These are phyloP conservation scores for Barbarea vulgaris DNA, from an alignment of 345 rosid genomes.

Conservation along the genomic window DNA sequence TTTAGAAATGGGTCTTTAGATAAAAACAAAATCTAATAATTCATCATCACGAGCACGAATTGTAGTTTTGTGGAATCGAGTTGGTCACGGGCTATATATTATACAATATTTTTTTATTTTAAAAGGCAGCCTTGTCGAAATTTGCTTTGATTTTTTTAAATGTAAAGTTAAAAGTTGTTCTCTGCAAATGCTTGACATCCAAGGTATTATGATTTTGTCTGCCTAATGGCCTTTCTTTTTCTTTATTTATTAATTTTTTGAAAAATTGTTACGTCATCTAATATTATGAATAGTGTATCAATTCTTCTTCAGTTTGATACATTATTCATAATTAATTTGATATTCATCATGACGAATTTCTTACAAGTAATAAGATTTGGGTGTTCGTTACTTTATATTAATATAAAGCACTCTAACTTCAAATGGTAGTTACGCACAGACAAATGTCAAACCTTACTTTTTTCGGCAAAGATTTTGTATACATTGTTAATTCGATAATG, in stretches of 20 bases:
- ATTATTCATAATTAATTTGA: not conserved
- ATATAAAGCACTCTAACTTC: not conserved
- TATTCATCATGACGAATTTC: not conserved
- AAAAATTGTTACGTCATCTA: not conserved
- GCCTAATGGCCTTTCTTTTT: constrained; percentile 1
- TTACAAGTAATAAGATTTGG: too few relatives aligned
- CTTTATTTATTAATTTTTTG: not conserved
- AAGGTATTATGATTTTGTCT: constrained; percentile 33
- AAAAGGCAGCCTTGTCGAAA: not conserved
- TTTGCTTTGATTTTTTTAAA: constrained; percentile 19
- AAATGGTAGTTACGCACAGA: not conserved
- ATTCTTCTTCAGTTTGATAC: not conserved
- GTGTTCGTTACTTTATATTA: too few relatives aligned
- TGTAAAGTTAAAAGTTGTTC: not conserved
- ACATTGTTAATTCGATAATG: not conserved
- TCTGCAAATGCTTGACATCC: constrained; percentile 30
- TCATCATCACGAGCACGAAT: constrained; percentile 35
- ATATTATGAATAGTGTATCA: not conserved
- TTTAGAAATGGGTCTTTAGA: constrained; percentile 3
- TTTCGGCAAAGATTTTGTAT: not conserved
- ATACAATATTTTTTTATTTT: not conserved
- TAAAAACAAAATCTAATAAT: constrained; percentile 34
- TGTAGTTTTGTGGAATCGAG: constrained; percentile 23
- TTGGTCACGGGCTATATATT: constrained; percentile 30
- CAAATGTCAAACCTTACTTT: not conserved